Evolutionary conservation across 179 eudicot species (phyloP).

Genomic region (Heliamphora ciliata): DNA sequence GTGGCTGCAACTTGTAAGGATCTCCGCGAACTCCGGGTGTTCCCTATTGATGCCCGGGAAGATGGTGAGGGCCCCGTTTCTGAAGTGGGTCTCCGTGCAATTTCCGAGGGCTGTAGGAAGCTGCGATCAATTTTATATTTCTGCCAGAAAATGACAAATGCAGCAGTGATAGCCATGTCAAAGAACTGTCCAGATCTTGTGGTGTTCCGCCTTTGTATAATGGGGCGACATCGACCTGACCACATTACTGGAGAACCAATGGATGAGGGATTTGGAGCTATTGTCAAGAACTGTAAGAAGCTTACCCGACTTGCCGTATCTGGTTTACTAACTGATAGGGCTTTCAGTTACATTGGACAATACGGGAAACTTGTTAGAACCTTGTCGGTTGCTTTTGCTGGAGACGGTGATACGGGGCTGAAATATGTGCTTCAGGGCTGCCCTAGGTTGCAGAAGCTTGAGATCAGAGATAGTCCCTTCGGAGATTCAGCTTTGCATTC

Average conservation of each 20-base stretch:
- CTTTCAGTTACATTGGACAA: conserved; percentile 64
- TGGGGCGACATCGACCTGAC: conserved; percentile 71
- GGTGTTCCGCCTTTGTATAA: conserved; percentile 81
- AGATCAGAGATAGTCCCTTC: conserved; percentile 89
- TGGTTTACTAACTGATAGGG: conserved; percentile 69
- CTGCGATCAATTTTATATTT: conserved; percentile 63
- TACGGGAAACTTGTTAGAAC: conserved; percentile 69
- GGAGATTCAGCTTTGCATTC: conserved; percentile 64
- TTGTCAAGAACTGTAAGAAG: conserved; percentile 79
- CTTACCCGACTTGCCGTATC: conserved; percentile 78
- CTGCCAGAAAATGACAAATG: conserved; percentile 88
- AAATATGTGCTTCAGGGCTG: conserved; percentile 79
- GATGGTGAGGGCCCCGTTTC: conserved; percentile 68
- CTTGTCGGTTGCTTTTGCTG: conserved; percentile 85
- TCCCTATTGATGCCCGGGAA: conserved; percentile 68
- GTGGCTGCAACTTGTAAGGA: conserved; percentile 70
- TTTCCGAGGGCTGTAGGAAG: conserved; percentile 71
- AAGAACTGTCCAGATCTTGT: conserved; percentile 68
- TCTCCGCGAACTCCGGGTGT: conserved; percentile 80
- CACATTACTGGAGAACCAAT: conserved; percentile 63
- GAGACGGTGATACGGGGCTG: conserved; percentile 74
- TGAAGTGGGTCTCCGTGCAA: conserved; percentile 73
- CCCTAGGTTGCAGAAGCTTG: conserved; percentile 74
- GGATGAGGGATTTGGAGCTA: conserved; percentile 95
- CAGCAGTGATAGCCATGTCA: conserved; percentile 75